Evolutionary conservation across 2,329 filamentous ascomycete genomes (phyloP).

Genomic region (Colletotrichum sp.): DNA sequence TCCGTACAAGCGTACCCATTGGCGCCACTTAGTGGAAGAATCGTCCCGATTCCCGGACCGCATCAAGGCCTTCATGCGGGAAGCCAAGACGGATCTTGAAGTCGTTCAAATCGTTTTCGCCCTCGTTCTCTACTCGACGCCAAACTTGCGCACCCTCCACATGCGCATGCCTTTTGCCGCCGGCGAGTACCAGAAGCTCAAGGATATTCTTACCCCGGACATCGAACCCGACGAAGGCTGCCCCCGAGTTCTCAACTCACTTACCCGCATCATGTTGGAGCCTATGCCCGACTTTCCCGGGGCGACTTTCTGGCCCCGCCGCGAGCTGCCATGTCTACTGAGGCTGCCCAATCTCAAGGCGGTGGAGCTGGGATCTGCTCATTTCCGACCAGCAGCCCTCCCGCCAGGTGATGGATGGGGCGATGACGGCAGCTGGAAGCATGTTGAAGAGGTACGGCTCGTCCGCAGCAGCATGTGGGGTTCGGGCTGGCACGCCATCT

Average conservation of each 20-base stretch:
- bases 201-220: slow-evolving; percentile 15
- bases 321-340: slow-evolving; percentile 13
- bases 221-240: slow-evolving; percentile 11
- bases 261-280: slow-evolving; percentile 20
- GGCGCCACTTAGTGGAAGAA: slow-evolving; percentile 12
- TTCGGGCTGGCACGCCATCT: slow-evolving; percentile 17
- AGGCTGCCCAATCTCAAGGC: slow-evolving; percentile 15
- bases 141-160: slow-evolving; percentile 9
- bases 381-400: slow-evolving; percentile 13
- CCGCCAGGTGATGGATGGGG: slow-evolving; percentile 18
- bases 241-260: slow-evolving; percentile 15
- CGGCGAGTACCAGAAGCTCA: slow-evolving; percentile 19
- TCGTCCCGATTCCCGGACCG: slow-evolving; percentile 5
- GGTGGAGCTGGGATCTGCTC: slow-evolving; percentile 12
- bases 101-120: slow-evolving; percentile 18
- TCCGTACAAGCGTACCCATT: slow-evolving; percentile 19
- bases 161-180: slow-evolving; percentile 21
- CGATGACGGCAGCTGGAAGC: slow-evolving; percentile 20
- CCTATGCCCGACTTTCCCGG: slow-evolving; percentile 20
- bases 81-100: slow-evolving; percentile 10
- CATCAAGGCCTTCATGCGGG: slow-evolving; percentile 9
- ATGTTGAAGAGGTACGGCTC: slow-evolving; percentile 19
- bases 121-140: slow-evolving; percentile 18
- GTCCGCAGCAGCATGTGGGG: slow-evolving; percentile 20
- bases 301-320: slow-evolving; percentile 17